Evolutionary conservation across 495 filamentous ascomycete genomes (phyloP).

Genomic region (Ascobolus immersus): DNA sequence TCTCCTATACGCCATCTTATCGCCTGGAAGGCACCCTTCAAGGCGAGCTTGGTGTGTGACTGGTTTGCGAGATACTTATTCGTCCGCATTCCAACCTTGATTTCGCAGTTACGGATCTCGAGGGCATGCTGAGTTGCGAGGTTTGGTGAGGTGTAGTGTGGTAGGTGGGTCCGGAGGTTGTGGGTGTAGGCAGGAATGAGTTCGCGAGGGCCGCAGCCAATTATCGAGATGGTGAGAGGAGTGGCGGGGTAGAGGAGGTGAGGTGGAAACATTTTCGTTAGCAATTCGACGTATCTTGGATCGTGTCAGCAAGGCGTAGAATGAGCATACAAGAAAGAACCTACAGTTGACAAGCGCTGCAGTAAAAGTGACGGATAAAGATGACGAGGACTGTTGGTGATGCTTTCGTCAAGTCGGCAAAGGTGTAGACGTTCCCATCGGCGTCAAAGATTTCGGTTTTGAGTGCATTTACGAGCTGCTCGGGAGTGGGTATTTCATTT

Average conservation of each 20-base stretch:
- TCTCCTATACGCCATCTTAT: conserved; percentile 30
- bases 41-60: too few relatives aligned
- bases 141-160: conserved; percentile 56
- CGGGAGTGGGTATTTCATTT: too few relatives aligned
- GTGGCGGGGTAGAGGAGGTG: too few relatives aligned
- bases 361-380: conserved; percentile 79
- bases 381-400: conserved; percentile 39
- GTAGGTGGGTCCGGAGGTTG: conserved; percentile 40
- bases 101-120: conserved; percentile 42
- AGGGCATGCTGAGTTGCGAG: conserved; percentile 42
- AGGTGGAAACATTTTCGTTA: too few relatives aligned
- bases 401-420: neutral
- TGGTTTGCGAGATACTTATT: neutral
- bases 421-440: neutral
- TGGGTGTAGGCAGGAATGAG: conserved; percentile 43
- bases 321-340: too few relatives aligned
- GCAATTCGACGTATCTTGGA: too few relatives aligned
- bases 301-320: too few relatives aligned
- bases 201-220: conserved; percentile 55
- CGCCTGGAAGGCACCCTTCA: conserved; percentile 29
- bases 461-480: neutral
- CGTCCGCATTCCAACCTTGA: conserved; percentile 1
- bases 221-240: too few relatives aligned
- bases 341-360: conserved; percentile 35
- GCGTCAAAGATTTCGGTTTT: neutral